These are phyloP conservation scores for Microcos paniculata DNA, from an alignment of 345 rosid species.

Conservation along the genomic window DNA sequence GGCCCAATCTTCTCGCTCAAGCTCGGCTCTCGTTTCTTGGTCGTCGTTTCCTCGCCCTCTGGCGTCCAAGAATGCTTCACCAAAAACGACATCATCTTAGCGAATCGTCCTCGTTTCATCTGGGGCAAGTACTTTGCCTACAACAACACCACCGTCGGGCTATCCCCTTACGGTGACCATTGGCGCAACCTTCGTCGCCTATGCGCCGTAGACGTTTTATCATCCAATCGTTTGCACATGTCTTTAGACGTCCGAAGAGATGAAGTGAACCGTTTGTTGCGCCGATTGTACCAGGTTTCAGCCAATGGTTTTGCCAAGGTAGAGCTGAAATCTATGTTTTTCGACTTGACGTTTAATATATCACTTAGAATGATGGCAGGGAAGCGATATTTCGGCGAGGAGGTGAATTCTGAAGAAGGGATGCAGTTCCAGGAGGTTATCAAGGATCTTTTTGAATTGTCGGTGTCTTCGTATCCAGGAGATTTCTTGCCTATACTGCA, in stretches of 20 bases:
- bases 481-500: conserved; percentile 46
- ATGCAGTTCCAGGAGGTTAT: conserved; percentile 34
- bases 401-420: conserved; percentile 24
- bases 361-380: conserved; percentile 48
- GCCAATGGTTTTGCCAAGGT: conserved; percentile 27
- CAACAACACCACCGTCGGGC: conserved; percentile 27
- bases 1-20: conserved; percentile 38
- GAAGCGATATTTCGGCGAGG: conserved; percentile 43
- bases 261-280: conserved; percentile 32
- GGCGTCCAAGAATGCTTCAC: conserved; percentile 49
- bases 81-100: conserved; percentile 44
- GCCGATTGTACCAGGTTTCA: conserved; percentile 10
- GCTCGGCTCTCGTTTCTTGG: conserved; percentile 29
- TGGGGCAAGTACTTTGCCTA: conserved; percentile 34
- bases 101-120: conserved; percentile 43
- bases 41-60: conserved; percentile 32
- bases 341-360: conserved; percentile 32
- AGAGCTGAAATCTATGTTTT: conserved; percentile 33
- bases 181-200: conserved; percentile 63
- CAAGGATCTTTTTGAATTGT: conserved; percentile 20
- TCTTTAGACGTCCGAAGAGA: conserved; percentile 30
- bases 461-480: conserved; percentile 31
- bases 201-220: conserved; percentile 35
- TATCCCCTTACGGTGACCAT: conserved; percentile 42
- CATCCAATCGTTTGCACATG: conserved; percentile 26